Percentiles rank a stretch among this genome's conserved stretches.
Conservation (phyloP, 2,329 filamentous ascomycete genomes). For the Aureobasidium melanogenum region DNA sequence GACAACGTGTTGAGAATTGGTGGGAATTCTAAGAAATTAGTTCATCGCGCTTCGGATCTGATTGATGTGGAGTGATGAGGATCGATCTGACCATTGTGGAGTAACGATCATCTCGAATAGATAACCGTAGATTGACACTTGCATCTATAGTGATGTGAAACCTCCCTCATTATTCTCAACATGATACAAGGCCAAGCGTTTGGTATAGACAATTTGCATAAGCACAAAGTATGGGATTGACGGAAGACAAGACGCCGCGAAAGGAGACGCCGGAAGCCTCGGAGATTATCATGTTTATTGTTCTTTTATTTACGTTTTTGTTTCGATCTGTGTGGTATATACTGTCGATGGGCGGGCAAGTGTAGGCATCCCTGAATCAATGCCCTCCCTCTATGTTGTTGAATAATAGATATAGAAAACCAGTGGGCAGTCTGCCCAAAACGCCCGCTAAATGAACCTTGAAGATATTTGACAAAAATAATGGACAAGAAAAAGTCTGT, state of each 20-base stretch:
- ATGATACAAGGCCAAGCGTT: too few species aligned
- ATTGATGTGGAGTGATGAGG: neutral
- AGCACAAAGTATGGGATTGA: neutral
- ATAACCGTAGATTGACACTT: too few species aligned
- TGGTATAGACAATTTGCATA: neutral
- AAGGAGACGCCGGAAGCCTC: neutral
- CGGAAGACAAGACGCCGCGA: too few species aligned
- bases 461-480: neutral
- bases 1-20: too few species aligned
- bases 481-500: neutral
- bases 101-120: too few species aligned
- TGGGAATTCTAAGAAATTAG: too few species aligned
- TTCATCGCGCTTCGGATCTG: neutral
- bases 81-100: neutral
- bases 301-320: too few species aligned
- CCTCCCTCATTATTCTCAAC: too few species aligned
- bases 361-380: neutral
- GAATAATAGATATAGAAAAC: neutral
- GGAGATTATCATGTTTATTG: too few species aligned
- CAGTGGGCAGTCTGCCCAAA: neutral
- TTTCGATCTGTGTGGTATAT: too few species aligned
- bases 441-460: conserved; percentile 3
- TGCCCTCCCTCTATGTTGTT: neutral
- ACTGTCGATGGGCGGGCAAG: too few species aligned
- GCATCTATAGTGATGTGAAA: too few species aligned